phyloP scores from a whole-genome alignment of 2,329 filamentous ascomycete species.

The Paradendryphiella salina region DNA sequence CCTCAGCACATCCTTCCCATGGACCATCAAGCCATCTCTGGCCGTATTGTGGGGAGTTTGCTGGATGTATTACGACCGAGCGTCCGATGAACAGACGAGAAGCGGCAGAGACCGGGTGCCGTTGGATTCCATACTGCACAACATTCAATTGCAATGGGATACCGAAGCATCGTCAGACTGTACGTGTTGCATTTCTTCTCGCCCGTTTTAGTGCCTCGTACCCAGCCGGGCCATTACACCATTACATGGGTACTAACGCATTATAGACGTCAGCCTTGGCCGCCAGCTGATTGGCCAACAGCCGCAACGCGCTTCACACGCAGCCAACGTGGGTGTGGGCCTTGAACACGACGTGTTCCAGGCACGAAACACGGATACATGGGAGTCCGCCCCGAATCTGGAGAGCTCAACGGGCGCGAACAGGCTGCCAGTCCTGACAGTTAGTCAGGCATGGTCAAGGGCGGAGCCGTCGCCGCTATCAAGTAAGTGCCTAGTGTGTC shows the following conservation, averaged over 20 bases:
- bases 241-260: slow-evolving; percentile 10
- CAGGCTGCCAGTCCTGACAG: slow-evolving; percentile 27
- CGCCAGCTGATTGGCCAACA: slow-evolving; percentile 35
- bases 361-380: slow-evolving; percentile 39
- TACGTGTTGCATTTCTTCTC: slow-evolving; percentile 33
- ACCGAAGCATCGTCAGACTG: slow-evolving; percentile 40
- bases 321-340: slow-evolving; percentile 24
- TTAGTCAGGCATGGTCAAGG: slow-evolving; percentile 19
- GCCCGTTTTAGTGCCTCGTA: slow-evolving; percentile 3
- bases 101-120: slow-evolving; percentile 25
- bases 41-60: slow-evolving; percentile 52
- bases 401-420: slow-evolving; percentile 6
- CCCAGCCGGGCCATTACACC: not conserved
- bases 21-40: slow-evolving; percentile 51
- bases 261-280: slow-evolving; percentile 40
- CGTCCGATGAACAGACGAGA: slow-evolving; percentile 7
- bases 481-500: slow-evolving; percentile 25
- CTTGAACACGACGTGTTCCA: slow-evolving; percentile 30
- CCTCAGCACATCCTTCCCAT: slow-evolving; percentile 49
- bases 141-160: slow-evolving; percentile 33
- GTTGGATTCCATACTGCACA: slow-evolving; percentile 32
- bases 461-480: slow-evolving; percentile 21
- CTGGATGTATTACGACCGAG: slow-evolving; percentile 45
- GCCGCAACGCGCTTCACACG: slow-evolving; percentile 33
- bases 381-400: slow-evolving; percentile 27